Evolutionary conservation across 1,284 basidiomycete species (phyloP), one percentile per base, ranked within the genome.

Genomic region (Malassezia nana): DNA sequence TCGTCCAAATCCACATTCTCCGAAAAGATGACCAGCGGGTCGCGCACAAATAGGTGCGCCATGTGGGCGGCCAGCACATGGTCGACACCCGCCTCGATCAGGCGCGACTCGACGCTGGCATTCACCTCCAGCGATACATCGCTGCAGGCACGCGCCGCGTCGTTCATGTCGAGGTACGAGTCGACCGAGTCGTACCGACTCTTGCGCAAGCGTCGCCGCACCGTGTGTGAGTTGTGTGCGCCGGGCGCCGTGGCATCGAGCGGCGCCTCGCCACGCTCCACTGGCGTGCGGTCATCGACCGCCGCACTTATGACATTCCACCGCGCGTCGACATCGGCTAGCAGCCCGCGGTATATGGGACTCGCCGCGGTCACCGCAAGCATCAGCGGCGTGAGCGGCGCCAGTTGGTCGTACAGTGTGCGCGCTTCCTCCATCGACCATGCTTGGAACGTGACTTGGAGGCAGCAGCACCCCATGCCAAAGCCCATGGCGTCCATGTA

Each of bases 401-500:
- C 84, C 42, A 98, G 79, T 22, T 87, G 87, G 74, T 99, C 94
- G 74, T 99, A 98, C 72, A 96, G 82, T 46, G 85, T 79, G 64
- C 89, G 81, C 5, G 94, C 92, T 75, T 98, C 90, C 38, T 81
- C 79, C 25, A 98, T 83, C 75, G 89, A 89, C 76, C 87, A 92
- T 0, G 90, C 86, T 75, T 99, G 94, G 78, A 98, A 95, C 3
- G 94, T 99, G 61, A 98, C 81, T 72, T 99, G 94, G 46, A 99
- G 78, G 76, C 94, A 98, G 71, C 89, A 94, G 69, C 92, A 96
- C 3, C 94, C 94, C 92, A 96, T 98, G 40, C 94, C 94, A 75
- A 99, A 99, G 22, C 91, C 92, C 94, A 96, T 96, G 1, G 94
- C 91, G 75, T 99, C 94, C 80, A 98, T 83, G 75, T 98, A 98